Evolutionary conservation across 108 stramenopile genomes (phyloP).

Genomic region (Mayamaea pseudoterrestris): DNA sequence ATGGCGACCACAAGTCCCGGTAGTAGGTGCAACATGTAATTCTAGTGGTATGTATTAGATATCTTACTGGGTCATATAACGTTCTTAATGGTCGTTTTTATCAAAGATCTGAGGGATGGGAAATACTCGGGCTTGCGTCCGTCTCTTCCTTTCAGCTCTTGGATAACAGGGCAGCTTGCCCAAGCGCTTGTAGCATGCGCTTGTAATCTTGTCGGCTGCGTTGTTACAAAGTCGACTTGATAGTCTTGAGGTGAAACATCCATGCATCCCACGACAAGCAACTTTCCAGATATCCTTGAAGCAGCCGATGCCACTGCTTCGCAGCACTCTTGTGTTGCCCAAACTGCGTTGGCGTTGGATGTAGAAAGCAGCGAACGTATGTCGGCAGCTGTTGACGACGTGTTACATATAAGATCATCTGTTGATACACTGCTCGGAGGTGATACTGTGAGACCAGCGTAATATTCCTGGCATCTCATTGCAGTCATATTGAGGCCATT

Average conservation of each 20-base stretch:
- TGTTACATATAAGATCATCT: neutral
- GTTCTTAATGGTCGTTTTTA: too few species aligned
- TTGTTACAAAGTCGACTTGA: neutral
- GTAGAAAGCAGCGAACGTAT: neutral
- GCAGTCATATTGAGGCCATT: neutral
- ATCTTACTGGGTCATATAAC: too few species aligned
- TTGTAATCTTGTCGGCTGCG: constrained; percentile 1
- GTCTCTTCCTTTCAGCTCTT: neutral
- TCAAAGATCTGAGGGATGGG: too few species aligned
- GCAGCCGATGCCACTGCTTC: neutral
- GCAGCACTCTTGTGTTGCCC: neutral
- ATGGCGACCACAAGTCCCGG: too few species aligned
- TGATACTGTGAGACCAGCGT: neutral
- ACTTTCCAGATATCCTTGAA: neutral
- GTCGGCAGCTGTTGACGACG: neutral
- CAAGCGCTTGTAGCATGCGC: neutral
- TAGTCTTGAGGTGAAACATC: neutral
- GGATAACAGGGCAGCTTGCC: constrained; percentile 2
- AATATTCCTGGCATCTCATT: neutral
- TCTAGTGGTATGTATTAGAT: too few species aligned
- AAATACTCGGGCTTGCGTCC: neutral
- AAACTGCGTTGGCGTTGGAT: neutral
- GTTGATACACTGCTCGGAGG: neutral
- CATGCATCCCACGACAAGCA: constrained; percentile 1
- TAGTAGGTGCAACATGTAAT: too few species aligned